Evolutionary conservation across 805 yeast genomes (phyloP).

Genomic region (Barnettozyma vustinii): DNA sequence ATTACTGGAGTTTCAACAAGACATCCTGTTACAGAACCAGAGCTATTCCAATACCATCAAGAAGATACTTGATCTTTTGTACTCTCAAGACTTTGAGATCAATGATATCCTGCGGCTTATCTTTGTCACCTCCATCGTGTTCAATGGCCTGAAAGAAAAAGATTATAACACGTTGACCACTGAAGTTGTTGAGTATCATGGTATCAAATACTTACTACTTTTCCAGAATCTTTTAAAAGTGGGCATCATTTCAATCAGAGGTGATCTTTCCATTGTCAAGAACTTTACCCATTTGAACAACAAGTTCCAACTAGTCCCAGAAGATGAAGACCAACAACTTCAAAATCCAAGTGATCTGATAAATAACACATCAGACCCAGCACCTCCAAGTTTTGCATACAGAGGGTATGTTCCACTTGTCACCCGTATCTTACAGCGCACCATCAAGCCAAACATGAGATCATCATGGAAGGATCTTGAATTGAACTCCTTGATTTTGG

Average conservation of each 20-base stretch:
- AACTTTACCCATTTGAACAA: constrained; percentile 30
- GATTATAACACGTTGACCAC: constrained; percentile 52
- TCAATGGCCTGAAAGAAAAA: constrained; percentile 62
- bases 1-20: constrained; percentile 59
- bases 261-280: constrained; percentile 30
- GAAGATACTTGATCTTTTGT: constrained; percentile 45
- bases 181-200: constrained; percentile 59
- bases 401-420: constrained; percentile 81
- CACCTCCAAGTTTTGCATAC: constrained; percentile 55
- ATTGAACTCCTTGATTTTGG: constrained; percentile 29
- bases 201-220: constrained; percentile 44
- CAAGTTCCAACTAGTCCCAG: constrained; percentile 47
- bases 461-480: constrained; percentile 36
- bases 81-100: constrained; percentile 32
- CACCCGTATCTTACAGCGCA: constrained; percentile 61
- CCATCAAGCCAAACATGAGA: constrained; percentile 36
- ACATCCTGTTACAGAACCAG: constrained; percentile 49
- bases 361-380: constrained; percentile 29
- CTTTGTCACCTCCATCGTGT: constrained; percentile 53
- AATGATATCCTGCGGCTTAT: constrained; percentile 47
- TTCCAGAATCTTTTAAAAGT: constrained; percentile 44
- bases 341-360: neutral
- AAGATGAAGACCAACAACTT: constrained; percentile 14
- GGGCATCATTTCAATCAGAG: constrained; percentile 34
- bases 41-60: constrained; percentile 32